Conservation (phyloP, 2,329 filamentous ascomycete genomes). For the Alternaria gansuensis region DNA sequence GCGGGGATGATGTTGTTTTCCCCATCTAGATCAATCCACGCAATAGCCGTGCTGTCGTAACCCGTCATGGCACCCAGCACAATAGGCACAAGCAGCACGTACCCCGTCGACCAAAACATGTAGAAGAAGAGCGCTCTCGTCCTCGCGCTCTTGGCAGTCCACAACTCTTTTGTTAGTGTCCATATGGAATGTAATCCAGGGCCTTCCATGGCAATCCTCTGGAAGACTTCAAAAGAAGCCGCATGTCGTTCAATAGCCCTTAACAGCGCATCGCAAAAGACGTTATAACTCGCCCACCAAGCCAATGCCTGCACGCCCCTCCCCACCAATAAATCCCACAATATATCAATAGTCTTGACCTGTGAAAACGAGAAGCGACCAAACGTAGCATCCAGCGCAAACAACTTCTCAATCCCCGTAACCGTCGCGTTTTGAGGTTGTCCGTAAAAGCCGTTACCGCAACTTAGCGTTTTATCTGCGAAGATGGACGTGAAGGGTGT, state of each 20-base stretch:
- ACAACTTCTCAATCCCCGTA: constrained; percentile 39
- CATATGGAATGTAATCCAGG: constrained; percentile 34
- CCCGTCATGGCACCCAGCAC: constrained; percentile 51
- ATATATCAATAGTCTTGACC: constrained; percentile 50
- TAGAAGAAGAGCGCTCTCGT: constrained; percentile 41
- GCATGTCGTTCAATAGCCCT: constrained; percentile 48
- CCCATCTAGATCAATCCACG: constrained; percentile 40
- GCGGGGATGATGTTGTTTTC: constrained; percentile 42
- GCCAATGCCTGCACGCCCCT: constrained; percentile 46
- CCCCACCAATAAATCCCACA: constrained; percentile 49
- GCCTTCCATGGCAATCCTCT: constrained; percentile 44
- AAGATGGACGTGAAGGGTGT: constrained; percentile 24
- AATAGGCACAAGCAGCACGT: constrained; percentile 46
- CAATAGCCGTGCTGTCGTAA: constrained; percentile 43
- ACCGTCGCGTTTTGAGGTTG: constrained; percentile 28
- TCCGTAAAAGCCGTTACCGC: constrained; percentile 17
- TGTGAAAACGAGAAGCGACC: constrained; percentile 42
- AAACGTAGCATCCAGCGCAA: constrained; percentile 40
- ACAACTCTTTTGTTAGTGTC: constrained; percentile 41
- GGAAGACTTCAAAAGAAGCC: constrained; percentile 48
- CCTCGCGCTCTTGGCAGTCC: constrained; percentile 32
- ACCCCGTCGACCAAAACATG: constrained; percentile 43
- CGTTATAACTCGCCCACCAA: constrained; percentile 41
- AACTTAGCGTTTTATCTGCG: constrained; percentile 24
- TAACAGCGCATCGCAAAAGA: constrained; percentile 49